Evolutionary conservation across 305 asterid species (phyloP).

Genomic region (Stenogyne calaminthoides): DNA sequence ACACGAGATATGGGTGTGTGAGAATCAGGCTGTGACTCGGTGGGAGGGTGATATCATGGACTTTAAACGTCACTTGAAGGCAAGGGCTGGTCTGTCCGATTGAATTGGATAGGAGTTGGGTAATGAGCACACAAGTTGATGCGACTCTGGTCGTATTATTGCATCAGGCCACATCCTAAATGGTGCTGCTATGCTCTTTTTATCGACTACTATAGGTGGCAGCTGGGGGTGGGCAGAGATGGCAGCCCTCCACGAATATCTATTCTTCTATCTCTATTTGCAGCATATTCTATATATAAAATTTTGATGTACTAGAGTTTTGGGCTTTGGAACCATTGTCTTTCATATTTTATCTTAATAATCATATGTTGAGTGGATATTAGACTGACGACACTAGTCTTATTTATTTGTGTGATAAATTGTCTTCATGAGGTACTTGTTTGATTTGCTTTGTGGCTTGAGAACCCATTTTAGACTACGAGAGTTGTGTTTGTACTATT

Average conservation of each 20-base stretch:
- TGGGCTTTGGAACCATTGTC: conserved; percentile 2
- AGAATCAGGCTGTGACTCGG: conserved; percentile 77
- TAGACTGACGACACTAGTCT: neutral
- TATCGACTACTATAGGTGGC: neutral
- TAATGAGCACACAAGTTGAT: conserved; percentile 16
- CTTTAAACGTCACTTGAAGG: conserved; percentile 83
- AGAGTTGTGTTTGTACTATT: too few relatives aligned
- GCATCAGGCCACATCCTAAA: neutral
- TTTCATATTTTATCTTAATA: neutral
- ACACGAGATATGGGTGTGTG: conserved; percentile 97
- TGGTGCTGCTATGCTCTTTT: neutral
- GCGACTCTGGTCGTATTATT: neutral
- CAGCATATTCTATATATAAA: conserved; percentile 27
- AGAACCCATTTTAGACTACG: too few relatives aligned
- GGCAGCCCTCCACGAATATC: conserved; percentile 4
- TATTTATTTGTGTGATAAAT: neutral
- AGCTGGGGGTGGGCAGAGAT: neutral
- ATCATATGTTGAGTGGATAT: neutral
- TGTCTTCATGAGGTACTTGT: neutral
- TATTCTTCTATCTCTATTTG: neutral
- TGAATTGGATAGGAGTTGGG: conserved; percentile 14
- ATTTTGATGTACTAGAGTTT: conserved; percentile 33
- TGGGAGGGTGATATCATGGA: conserved; percentile 98
- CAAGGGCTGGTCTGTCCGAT: conserved; percentile 63
- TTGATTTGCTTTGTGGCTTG: neutral